Base-by-base conservation (phyloP, 2,329 filamentous ascomycete species). In the Cadophora luteo-olivacea region DNA sequence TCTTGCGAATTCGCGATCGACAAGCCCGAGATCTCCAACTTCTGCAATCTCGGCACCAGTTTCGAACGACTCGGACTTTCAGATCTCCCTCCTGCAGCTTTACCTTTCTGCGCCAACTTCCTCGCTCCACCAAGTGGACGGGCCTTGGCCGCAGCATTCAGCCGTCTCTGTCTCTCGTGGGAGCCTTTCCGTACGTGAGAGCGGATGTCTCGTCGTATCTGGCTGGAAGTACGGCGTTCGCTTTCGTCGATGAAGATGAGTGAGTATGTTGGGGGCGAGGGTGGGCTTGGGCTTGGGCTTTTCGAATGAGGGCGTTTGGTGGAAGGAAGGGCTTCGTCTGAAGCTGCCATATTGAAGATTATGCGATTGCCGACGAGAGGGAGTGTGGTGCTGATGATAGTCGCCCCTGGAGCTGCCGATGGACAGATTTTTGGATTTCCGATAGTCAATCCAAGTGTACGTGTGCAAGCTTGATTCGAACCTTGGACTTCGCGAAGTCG, bases 201-300 rank as follows among this genome's bases (percentile, higher is more conserved):
- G 12, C 61, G 49, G 24, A 64, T 55, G 19, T 64, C 61, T 14
- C 32, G 32, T 32, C 38, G 51, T 14, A 64, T 41, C 22, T 63
- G 45, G 25, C 12, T 36, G 25, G 61, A 63, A 16, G 3, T 63
- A 25, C 33, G 61, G 22, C 61, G 36, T 24, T 63, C 24, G 29
- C 29, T 36, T 29, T 63, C 61, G 29, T 63, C 29, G 61, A 63
- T 63, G 61, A 63, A 63, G 5, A 29, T 45, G 3, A 63, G 36
- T 36, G 61, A 32, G 51, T 22, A 16, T 16, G 41, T 19, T 45
- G 41, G 16, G 41, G 24, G 24, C 4, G 25, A 24, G 6, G 24
- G 51, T 52, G 22, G 49, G 16, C 12, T 45, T 45, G 22, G 49
- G 16, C 12, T 45, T 45, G 25, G 5, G 29, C 25, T 32, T 55